These are phyloP conservation scores for Condylostoma magnum DNA, from an alignment of 169 alveolate species.

Conservation along the genomic window DNA sequence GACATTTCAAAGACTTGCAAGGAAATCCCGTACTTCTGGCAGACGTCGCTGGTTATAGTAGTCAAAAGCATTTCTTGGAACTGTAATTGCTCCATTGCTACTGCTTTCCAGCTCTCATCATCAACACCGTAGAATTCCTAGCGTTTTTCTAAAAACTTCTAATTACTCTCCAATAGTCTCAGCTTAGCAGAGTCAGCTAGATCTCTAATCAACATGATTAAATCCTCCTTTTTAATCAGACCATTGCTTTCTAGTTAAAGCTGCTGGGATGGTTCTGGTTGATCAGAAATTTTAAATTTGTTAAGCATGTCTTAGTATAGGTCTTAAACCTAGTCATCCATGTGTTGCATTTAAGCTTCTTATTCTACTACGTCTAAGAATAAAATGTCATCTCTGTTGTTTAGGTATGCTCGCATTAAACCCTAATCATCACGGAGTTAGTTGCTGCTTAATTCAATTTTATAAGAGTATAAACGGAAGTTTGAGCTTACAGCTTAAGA, in stretches of 20 bases:
- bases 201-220: not conserved
- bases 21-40: constrained; percentile 8
- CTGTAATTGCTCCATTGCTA: constrained; percentile 13
- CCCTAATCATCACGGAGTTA: too few relatives aligned
- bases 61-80: constrained; percentile 9
- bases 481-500: too few relatives aligned
- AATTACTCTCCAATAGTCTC: constrained; percentile 12
- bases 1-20: constrained; percentile 8
- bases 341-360: not conserved
- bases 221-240: not conserved
- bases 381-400: constrained; percentile 1
- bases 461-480: too few relatives aligned
- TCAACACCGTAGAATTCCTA: constrained; percentile 16
- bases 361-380: constrained; percentile 2
- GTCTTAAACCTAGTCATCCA: constrained; percentile 25
- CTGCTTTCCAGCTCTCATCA: constrained; percentile 15
- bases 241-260: too few relatives aligned
- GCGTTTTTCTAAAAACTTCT: not conserved
- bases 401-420: constrained; percentile 9
- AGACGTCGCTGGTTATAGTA: constrained; percentile 26
- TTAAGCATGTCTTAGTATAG: constrained; percentile 12
- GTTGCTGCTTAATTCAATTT: too few relatives aligned
- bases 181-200: constrained; percentile 8
- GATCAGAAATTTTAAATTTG: constrained; percentile 3
- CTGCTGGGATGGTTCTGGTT: too few relatives aligned